These are phyloP conservation scores for Amylostereum areolatum DNA, from an alignment of 1,284 basidiomycete species.

Conservation along the genomic window DNA sequence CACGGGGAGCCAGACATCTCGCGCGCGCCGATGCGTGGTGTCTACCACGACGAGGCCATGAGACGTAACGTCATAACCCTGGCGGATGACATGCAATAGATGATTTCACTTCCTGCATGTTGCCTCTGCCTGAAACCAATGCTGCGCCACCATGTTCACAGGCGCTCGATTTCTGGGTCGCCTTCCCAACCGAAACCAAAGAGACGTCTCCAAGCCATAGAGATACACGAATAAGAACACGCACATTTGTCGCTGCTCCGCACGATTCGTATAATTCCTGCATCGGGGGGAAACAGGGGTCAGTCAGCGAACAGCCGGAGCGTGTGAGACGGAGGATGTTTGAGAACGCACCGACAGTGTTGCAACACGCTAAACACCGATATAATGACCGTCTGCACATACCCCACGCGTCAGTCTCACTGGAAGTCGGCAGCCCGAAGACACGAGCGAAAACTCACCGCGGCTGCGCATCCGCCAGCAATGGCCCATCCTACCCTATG, in stretches of 20 bases:
- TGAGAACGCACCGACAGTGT: conserved; percentile 51
- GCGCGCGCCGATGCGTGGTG: too few species aligned
- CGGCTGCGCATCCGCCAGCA: conserved; percentile 54
- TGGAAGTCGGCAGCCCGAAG: not conserved
- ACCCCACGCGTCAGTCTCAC: not conserved
- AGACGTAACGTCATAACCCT: too few species aligned
- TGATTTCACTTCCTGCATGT: too few species aligned
- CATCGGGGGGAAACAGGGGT: not conserved
- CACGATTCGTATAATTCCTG: conserved; percentile 62
- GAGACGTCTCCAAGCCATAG: too few species aligned
- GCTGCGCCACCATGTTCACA: too few species aligned
- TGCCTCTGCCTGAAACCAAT: too few species aligned
- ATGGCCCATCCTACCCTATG: conserved; percentile 74
- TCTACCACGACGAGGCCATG: too few species aligned
- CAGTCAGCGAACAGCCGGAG: not conserved
- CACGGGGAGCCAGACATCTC: too few species aligned
- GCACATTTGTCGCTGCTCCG: conserved; percentile 74
- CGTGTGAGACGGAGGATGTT: not conserved
- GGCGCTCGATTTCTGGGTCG: too few species aligned
- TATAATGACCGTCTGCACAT: conserved; percentile 51
- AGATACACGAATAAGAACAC: conserved; percentile 16
- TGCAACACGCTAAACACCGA: conserved; percentile 46
- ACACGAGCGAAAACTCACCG: conserved; percentile 37
- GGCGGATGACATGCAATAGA: too few species aligned
- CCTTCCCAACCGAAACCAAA: too few species aligned